Evolutionary conservation across 2,329 filamentous ascomycete genomes (phyloP).

Genomic region (Fusarium temperatum): DNA sequence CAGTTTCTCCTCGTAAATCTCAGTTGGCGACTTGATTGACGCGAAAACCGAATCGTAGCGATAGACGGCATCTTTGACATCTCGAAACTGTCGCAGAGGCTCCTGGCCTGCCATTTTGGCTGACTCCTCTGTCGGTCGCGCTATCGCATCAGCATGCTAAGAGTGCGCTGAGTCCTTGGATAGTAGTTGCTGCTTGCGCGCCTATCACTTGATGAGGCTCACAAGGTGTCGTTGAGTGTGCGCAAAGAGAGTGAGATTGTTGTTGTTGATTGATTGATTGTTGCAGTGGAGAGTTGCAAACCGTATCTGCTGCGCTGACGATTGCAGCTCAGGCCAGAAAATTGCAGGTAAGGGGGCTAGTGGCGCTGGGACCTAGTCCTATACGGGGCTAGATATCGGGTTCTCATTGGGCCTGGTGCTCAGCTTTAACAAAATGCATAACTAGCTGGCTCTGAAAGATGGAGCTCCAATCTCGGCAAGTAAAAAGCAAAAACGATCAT

Average conservation of each 20-base stretch:
- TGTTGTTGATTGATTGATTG: background rate
- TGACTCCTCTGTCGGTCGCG: background rate
- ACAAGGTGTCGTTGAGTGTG: background rate
- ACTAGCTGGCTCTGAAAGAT: background rate
- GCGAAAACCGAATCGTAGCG: background rate
- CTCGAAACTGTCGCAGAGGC: background rate
- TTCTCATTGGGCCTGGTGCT: background rate
- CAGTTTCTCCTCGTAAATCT: background rate
- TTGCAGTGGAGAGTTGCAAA: background rate
- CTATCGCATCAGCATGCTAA: background rate
- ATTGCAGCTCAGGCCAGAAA: background rate
- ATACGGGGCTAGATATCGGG: background rate
- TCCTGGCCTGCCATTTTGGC: constrained; percentile 7
- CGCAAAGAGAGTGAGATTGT: background rate
- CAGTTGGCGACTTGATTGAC: background rate
- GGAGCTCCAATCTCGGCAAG: background rate
- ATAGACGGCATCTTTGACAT: constrained; percentile 5
- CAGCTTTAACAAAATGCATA: background rate
- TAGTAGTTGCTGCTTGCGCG: background rate
- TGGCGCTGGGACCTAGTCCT: background rate
- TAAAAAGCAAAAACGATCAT: background rate
- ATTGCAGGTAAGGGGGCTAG: background rate
- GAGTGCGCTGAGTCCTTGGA: background rate
- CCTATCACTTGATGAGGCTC: background rate
- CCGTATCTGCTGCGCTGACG: background rate